Conservation (phyloP, 768 basidiomycete genomes). For the Mycena latifolia region DNA sequence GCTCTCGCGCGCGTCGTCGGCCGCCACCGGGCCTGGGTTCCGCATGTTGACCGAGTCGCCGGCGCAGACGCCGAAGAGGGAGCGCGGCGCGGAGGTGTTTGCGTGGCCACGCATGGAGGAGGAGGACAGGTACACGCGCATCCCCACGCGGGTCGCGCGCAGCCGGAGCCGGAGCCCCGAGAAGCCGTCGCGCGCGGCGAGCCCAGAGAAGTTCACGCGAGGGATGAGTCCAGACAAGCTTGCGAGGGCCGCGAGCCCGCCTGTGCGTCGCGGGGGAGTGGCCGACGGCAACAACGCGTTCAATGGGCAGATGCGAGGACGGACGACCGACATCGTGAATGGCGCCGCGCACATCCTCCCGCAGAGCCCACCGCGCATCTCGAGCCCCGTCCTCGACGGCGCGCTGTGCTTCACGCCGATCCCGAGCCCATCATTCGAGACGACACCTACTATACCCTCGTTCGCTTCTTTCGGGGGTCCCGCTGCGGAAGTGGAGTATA, state of each 20-base stretch:
- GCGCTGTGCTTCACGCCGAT: conserved; percentile 34
- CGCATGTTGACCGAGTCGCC: conserved; percentile 56
- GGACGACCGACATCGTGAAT: not conserved
- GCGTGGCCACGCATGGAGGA: conserved; percentile 35
- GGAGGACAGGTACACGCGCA: conserved; percentile 55
- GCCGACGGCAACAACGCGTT: too few species aligned
- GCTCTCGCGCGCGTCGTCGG: conserved; percentile 33
- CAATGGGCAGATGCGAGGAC: not conserved
- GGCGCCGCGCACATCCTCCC: conserved; percentile 6
- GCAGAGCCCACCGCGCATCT: conserved; percentile 30
- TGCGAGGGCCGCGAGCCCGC: conserved; percentile 6
- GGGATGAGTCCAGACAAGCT: conserved; percentile 18
- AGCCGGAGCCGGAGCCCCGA: conserved; percentile 44
- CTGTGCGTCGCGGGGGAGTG: conserved; percentile 15
- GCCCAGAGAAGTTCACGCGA: conserved; percentile 23
- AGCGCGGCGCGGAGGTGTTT: conserved; percentile 33
- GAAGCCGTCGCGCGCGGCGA: conserved; percentile 25
- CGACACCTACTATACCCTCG: conserved; percentile 19
- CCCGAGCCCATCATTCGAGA: conserved; percentile 16
- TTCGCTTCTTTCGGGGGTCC: conserved; percentile 34
- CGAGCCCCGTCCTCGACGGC: conserved; percentile 32
- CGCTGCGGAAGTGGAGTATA: not conserved
- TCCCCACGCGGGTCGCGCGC: conserved; percentile 47
- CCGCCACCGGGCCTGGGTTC: conserved; percentile 51
- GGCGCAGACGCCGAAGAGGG: conserved; percentile 28